Percentiles rank a stretch among this genome's conserved stretches.
Evolutionary conservation across 2,329 filamentous ascomycete genomes (phyloP).

Genomic region (Sphaerostilbella broomeana): DNA sequence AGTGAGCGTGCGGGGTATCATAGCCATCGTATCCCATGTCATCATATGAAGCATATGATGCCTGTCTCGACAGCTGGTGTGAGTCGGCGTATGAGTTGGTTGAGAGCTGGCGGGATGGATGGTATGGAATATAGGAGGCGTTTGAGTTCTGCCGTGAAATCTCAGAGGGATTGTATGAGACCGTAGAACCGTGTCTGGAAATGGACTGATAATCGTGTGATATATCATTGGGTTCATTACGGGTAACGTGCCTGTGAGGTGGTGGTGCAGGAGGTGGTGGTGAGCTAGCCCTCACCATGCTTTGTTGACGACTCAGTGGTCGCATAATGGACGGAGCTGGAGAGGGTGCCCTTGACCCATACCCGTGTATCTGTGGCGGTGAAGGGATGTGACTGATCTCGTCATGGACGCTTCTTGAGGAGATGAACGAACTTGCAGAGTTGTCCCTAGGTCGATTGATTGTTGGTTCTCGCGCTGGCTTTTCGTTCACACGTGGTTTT

Average conservation of each 20-base stretch:
- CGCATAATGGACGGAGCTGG: constrained; percentile 19
- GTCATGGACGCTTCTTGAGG: constrained; percentile 19
- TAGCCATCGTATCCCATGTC: constrained; percentile 28
- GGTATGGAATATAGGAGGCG: constrained; percentile 24
- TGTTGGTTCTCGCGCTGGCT: constrained; percentile 21
- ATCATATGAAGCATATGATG: constrained; percentile 36
- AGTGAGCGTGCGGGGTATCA: constrained; percentile 51
- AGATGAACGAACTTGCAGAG: constrained; percentile 21
- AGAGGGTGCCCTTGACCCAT: constrained; percentile 27
- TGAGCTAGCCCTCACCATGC: constrained; percentile 40
- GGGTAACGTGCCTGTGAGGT: constrained; percentile 65
- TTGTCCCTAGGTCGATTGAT: constrained; percentile 17
- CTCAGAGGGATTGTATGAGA: constrained; percentile 25
- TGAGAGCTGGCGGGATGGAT: not conserved
- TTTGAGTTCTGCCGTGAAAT: constrained; percentile 31
- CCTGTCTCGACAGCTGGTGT: constrained; percentile 29
- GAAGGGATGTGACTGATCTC: constrained; percentile 16
- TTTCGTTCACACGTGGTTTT: constrained; percentile 29
- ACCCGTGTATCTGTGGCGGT: constrained; percentile 22
- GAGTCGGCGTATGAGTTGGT: constrained; percentile 26
- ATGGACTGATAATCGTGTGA: constrained; percentile 9
- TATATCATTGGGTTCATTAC: constrained; percentile 16
- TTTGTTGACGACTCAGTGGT: constrained; percentile 19
- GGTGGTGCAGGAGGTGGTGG: constrained; percentile 78
- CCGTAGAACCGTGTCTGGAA: constrained; percentile 29